These are phyloP conservation scores for Cyberlindnera xishuangbannaensis DNA, from an alignment of 805 yeast genomes.

Conservation along the genomic window DNA sequence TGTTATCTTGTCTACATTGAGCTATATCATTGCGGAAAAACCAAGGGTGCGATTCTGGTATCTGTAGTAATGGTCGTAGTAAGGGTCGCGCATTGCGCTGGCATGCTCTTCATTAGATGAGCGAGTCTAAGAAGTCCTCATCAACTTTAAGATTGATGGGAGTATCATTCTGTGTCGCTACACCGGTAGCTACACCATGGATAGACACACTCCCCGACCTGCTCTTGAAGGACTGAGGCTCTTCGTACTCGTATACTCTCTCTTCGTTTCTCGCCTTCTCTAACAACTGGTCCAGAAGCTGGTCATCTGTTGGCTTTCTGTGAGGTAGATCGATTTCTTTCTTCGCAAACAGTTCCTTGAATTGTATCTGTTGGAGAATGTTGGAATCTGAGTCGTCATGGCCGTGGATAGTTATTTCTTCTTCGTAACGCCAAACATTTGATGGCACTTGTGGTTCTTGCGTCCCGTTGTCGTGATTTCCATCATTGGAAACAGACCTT, in stretches of 20 bases:
- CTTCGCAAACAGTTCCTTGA: constrained; percentile 12
- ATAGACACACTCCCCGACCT: constrained; percentile 1
- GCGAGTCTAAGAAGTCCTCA: constrained; percentile 21
- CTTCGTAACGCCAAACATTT: constrained; percentile 22
- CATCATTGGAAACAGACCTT: no score
- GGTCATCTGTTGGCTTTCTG: constrained; percentile 6
- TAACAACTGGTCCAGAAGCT: constrained; percentile 13
- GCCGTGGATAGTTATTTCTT: constrained; percentile 19
- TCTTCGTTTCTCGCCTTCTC: constrained; percentile 5
- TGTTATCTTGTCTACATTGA: no score
- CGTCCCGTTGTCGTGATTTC: constrained; percentile 11
- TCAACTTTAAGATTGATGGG: constrained; percentile 16
- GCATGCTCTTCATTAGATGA: constrained; percentile 14
- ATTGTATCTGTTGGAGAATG: constrained; percentile 14
- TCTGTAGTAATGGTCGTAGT: no score
- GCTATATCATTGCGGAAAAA: no score
- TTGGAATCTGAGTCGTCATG: constrained; percentile 13
- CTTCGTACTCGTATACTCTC: constrained; percentile 5
- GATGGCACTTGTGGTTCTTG: constrained; percentile 13
- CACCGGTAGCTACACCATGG: constrained; percentile 1
- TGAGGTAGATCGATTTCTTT: constrained; percentile 12
- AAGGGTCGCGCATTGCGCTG: no score
- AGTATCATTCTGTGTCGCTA: constrained; percentile 8
- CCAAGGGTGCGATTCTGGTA: no score
- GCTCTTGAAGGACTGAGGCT: constrained; percentile 1